phyloP scores from a whole-genome alignment of 345 rosid genomes.

The Populus deltoides region DNA sequence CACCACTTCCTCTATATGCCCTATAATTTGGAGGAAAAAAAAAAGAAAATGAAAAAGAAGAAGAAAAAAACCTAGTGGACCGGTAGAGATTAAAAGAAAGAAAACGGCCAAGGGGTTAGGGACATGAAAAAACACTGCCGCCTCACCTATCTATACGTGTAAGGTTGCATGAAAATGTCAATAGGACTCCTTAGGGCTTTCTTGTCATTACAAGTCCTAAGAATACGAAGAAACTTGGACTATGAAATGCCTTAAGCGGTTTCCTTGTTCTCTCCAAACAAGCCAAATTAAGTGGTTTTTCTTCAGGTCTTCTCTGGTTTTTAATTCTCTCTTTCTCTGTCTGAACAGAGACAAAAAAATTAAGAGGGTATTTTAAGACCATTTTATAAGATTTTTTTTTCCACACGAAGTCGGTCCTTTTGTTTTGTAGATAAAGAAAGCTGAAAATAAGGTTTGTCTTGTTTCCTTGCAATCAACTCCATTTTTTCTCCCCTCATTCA shows the following conservation, averaged over 20 bases:
- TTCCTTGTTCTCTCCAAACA: neutral
- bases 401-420: constrained; percentile 19
- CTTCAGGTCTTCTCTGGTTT: constrained; percentile 13
- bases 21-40: no score
- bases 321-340: neutral
- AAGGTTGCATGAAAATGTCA: constrained; percentile 50
- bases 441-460: constrained; percentile 38
- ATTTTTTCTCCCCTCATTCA: constrained; percentile 17
- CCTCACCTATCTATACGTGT: constrained; percentile 45
- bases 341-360: constrained; percentile 23
- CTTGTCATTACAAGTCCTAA: constrained; percentile 9
- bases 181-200: constrained; percentile 23
- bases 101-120: neutral
- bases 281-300: constrained; percentile 18
- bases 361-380: constrained; percentile 45
- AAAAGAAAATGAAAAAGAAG: neutral
- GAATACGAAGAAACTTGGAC: constrained; percentile 10
- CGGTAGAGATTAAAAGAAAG: neutral
- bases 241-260: constrained; percentile 24
- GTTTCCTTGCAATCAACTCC: constrained; percentile 33
- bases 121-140: constrained; percentile 20
- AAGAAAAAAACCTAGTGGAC: neutral
- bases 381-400: constrained; percentile 37
- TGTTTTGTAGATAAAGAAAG: constrained; percentile 7
- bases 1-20: no score